Percentiles rank a stretch among this genome's conserved stretches.
These are phyloP conservation scores for Oryza rufipogon DNA, from an alignment of 176 grass and related monocot species.

Conservation along the genomic window DNA sequence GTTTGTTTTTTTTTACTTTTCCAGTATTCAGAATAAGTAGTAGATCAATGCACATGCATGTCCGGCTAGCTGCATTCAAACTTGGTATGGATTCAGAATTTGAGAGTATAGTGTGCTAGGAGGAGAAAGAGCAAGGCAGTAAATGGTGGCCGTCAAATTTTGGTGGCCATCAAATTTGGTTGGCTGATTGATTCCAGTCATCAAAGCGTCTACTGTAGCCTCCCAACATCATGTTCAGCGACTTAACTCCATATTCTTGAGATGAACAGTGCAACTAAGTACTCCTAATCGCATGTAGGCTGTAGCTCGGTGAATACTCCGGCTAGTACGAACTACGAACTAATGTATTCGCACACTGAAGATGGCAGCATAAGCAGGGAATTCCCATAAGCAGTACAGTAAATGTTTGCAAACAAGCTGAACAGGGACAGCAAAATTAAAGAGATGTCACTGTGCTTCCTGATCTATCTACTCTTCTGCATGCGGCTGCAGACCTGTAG, in stretches of 20 bases:
- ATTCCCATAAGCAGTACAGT: neutral
- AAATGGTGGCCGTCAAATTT: slow-evolving; percentile 25
- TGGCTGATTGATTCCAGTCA: neutral
- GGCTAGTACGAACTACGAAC: neutral
- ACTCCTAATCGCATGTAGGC: neutral
- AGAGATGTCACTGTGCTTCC: neutral
- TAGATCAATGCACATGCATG: neutral
- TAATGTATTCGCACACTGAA: neutral
- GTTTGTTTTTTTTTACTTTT: too few relatives aligned
- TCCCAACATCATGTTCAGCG: neutral
- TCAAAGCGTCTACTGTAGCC: slow-evolving; percentile 11
- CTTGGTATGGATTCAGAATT: neutral
- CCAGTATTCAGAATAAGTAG: neutral
- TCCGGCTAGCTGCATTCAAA: too few relatives aligned
- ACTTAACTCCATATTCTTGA: neutral
- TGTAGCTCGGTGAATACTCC: neutral
- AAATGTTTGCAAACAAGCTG: neutral
- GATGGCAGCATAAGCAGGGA: neutral
- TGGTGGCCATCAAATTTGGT: slow-evolving; percentile 8
- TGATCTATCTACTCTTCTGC: neutral
- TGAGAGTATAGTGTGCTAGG: neutral
- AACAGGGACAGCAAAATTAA: neutral
- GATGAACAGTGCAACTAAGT: too few relatives aligned
- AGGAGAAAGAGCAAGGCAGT: neutral
- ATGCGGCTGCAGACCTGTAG: neutral